Conservation (phyloP, 1,284 basidiomycete genomes). For the Pseudozyma pruni region DNA sequence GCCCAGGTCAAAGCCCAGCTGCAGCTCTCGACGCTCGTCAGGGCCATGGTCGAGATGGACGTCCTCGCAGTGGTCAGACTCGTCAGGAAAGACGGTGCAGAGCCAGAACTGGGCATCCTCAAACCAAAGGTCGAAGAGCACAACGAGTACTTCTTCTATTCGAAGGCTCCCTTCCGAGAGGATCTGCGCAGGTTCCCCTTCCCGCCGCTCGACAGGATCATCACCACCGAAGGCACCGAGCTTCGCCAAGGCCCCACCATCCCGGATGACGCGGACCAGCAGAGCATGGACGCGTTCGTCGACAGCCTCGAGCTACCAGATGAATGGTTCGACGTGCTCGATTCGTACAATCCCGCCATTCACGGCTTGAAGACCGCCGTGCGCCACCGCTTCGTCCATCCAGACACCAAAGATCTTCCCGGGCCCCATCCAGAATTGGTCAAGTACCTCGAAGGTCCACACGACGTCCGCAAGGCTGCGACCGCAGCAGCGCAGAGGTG, state of each 20-base stretch:
- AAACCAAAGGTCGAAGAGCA: slow-evolving; percentile 49
- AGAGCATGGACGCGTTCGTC: slow-evolving; percentile 86
- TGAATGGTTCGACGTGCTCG: slow-evolving; percentile 79
- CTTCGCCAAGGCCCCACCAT: slow-evolving; percentile 82
- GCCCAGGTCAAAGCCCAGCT: slow-evolving; percentile 79
- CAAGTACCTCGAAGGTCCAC: slow-evolving; percentile 84
- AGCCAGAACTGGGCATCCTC: slow-evolving; percentile 74
- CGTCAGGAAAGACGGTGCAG: slow-evolving; percentile 78
- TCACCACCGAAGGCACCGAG: slow-evolving; percentile 79
- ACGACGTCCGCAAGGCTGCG: slow-evolving; percentile 71
- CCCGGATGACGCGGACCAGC: slow-evolving; percentile 81
- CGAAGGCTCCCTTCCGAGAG: slow-evolving; percentile 91
- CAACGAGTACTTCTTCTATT: slow-evolving; percentile 51
- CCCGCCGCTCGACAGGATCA: slow-evolving; percentile 79
- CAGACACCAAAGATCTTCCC: slow-evolving; percentile 79
- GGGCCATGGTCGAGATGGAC: slow-evolving; percentile 78
- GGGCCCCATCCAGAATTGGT: slow-evolving; percentile 84
- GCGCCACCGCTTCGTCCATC: slow-evolving; percentile 81
- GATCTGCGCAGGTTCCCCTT: slow-evolving; percentile 89
- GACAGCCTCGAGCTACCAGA: slow-evolving; percentile 83
- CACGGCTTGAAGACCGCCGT: slow-evolving; percentile 92
- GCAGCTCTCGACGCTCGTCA: slow-evolving; percentile 83
- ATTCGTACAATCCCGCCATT: slow-evolving; percentile 87
- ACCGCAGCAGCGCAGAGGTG: slow-evolving; percentile 32
- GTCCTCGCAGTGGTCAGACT: slow-evolving; percentile 82